These are phyloP conservation scores for Mycena kentingensis DNA, from an alignment of 768 basidiomycete species.

Conservation along the genomic window DNA sequence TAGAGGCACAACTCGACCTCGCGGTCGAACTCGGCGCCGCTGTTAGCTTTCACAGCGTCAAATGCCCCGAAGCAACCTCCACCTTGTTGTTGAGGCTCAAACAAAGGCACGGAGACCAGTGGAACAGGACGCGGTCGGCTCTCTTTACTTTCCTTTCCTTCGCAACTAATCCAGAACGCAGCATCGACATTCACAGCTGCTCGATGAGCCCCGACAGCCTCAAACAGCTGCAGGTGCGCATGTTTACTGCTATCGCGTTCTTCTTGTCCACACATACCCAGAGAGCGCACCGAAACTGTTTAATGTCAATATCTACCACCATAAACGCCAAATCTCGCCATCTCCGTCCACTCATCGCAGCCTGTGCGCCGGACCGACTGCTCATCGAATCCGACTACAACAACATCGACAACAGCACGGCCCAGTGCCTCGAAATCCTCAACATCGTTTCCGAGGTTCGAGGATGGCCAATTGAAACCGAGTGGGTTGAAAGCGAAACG, in stretches of 20 bases:
- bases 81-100: constrained; percentile 65
- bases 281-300: constrained; percentile 76
- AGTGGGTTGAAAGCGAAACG: constrained; percentile 47
- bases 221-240: constrained; percentile 69
- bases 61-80: constrained; percentile 66
- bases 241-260: neutral
- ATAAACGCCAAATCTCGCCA: constrained; percentile 76
- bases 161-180: constrained; percentile 32
- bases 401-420: constrained; percentile 56
- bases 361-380: constrained; percentile 65
- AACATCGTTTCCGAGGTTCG: constrained; percentile 70
- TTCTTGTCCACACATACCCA: constrained; percentile 30
- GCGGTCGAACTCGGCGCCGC: constrained; percentile 79
- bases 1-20: constrained; percentile 83
- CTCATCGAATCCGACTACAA: constrained; percentile 88
- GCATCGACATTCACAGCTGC: constrained; percentile 89
- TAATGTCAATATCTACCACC: constrained; percentile 83
- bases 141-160: neutral
- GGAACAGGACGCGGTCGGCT: constrained; percentile 48
- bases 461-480: constrained; percentile 72
- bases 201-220: constrained; percentile 79
- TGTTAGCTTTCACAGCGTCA: constrained; percentile 87
- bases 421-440: constrained; percentile 78
- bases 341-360: constrained; percentile 63
- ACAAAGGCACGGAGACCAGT: constrained; percentile 55